Conservation (phyloP, 352 stramenopile genomes). For the Pythium insidiosum region DNA sequence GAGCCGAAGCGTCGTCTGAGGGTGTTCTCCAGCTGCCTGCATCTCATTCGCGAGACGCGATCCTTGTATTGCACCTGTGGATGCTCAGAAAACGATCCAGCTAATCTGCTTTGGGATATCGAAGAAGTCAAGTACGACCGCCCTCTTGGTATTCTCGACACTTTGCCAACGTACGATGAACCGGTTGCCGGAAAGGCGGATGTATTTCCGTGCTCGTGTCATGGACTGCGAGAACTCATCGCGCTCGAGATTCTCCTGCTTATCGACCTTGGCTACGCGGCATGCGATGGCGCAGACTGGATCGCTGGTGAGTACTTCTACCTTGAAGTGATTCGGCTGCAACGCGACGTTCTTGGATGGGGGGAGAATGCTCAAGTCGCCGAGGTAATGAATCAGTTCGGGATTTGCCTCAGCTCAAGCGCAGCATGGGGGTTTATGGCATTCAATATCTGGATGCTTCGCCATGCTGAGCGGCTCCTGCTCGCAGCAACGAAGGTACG, state of each 20-base stretch:
- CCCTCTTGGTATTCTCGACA: conserved; percentile 43
- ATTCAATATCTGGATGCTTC: conserved; percentile 66
- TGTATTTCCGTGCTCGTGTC: conserved; percentile 38
- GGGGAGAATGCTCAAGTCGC: conserved; percentile 69
- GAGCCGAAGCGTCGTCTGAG: conserved; percentile 59
- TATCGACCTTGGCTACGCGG: conserved; percentile 69
- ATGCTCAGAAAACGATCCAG: conserved; percentile 63
- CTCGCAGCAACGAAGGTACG: conserved; percentile 57
- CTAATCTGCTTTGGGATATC: conserved; percentile 54
- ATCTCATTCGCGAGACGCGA: conserved; percentile 55
- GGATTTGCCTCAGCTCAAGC: conserved; percentile 68
- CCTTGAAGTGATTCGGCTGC: conserved; percentile 60
- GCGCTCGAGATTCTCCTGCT: conserved; percentile 63
- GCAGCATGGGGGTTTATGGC: conserved; percentile 61
- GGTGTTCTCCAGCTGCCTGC: conserved; percentile 51
- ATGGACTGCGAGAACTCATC: conserved; percentile 66
- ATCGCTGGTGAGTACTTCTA: conserved; percentile 72
- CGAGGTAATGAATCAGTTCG: conserved; percentile 73
- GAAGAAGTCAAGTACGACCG: conserved; percentile 64
- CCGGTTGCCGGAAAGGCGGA: conserved; percentile 12
- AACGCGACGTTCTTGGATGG: conserved; percentile 67
- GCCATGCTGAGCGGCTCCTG: conserved; percentile 57
- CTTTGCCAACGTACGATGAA: conserved; percentile 43
- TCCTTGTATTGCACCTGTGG: conserved; percentile 63
- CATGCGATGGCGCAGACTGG: conserved; percentile 64